Evolutionary conservation across 2,329 filamentous ascomycete genomes (phyloP), one percentile per base, ranked within the genome.

Genomic region (Meredithiella fracta): DNA sequence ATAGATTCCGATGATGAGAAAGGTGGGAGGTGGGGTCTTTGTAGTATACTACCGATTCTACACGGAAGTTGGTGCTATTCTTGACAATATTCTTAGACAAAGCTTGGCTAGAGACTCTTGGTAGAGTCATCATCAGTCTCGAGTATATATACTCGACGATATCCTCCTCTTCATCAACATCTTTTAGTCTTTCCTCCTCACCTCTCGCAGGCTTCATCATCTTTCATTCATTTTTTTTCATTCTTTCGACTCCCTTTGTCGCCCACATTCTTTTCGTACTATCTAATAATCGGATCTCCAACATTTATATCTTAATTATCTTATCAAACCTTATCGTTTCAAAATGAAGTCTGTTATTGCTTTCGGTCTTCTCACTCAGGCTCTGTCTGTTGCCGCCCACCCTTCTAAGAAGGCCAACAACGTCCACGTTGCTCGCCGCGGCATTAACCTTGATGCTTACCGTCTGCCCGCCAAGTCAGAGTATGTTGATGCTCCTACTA

Each of bases 301-400:
- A 11, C 11, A 34, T 34, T 34, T 34, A 26, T 37, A 34, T 53
- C 29, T 53, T 47, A 26, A 11, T 37, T 31, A 29, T 47, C 20
- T 47, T 34, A 44, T 9, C 47, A 26, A 44, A 14, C 51, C n/a
- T 31, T 53, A 37, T 44, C 31, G 15, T 53, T 53, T 51, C 49
- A 56, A 53, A 25, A 68, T 68, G 66, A 68, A 67, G 59, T 66
- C 65, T 26, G 60, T 67, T 23, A 54, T 66, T 47, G 60, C 67
- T 22, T 61, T 69, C 3, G 67, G 67, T 23, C 64, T 69, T 26
- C 59, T 66, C n/a, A 64, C 66, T 55, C 63, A 68, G 7, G 64
- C 64, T 44, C 59, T 60, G 54, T 62, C 64, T 47, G 64, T 64
- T 53, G 60, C 63, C 20, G 67, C 66, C 17, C 67, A 69, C 51